Percentiles rank a stretch among this genome's conserved stretches.
These are phyloP conservation scores for Pseudopithomyces maydicus DNA, from an alignment of 2,329 filamentous ascomycete genomes.

Conservation along the genomic window DNA sequence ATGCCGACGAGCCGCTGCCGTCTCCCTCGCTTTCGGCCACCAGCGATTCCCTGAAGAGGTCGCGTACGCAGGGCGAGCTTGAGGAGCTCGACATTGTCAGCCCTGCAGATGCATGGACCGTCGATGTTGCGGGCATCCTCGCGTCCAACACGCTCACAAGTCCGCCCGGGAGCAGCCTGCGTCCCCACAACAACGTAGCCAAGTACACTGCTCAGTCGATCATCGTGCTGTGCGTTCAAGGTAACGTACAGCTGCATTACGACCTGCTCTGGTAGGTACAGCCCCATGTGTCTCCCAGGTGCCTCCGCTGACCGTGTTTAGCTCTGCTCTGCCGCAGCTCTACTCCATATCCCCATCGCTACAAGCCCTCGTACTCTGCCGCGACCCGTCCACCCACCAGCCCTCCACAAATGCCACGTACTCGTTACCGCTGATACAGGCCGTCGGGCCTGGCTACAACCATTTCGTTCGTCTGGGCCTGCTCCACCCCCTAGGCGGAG, in stretches of 20 bases:
- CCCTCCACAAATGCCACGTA: slow-evolving; percentile 29
- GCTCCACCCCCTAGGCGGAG: slow-evolving; percentile 52
- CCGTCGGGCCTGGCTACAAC: slow-evolving; percentile 37
- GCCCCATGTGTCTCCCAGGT: too few relatives aligned
- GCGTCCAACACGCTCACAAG: slow-evolving; percentile 28
- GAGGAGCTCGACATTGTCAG: slow-evolving; percentile 39
- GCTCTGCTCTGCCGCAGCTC: slow-evolving; percentile 33
- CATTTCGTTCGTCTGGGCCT: slow-evolving; percentile 49
- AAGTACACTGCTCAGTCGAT: slow-evolving; percentile 27
- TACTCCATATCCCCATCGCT: slow-evolving; percentile 38
- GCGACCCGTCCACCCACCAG: slow-evolving; percentile 36
- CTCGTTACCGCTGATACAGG: slow-evolving; percentile 40
- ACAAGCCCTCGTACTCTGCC: slow-evolving; percentile 42
- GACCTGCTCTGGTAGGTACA: slow-evolving; percentile 39
- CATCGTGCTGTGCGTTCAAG: slow-evolving; percentile 41
- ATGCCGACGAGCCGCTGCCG: slow-evolving; percentile 26
- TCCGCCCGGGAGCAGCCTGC: slow-evolving; percentile 19
- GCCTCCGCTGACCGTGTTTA: slow-evolving; percentile 16
- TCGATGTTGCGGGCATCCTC: slow-evolving; percentile 39
- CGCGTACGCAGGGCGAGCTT: slow-evolving; percentile 42
- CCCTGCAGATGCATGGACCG: slow-evolving; percentile 35
- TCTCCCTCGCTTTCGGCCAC: slow-evolving; percentile 23
- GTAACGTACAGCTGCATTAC: slow-evolving; percentile 40
- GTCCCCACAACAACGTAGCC: slow-evolving; percentile 33
- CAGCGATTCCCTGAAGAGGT: slow-evolving; percentile 38